Evolutionary conservation across 257 asterid genomes (phyloP).

Genomic region (Solanum corneliomulleri): DNA sequence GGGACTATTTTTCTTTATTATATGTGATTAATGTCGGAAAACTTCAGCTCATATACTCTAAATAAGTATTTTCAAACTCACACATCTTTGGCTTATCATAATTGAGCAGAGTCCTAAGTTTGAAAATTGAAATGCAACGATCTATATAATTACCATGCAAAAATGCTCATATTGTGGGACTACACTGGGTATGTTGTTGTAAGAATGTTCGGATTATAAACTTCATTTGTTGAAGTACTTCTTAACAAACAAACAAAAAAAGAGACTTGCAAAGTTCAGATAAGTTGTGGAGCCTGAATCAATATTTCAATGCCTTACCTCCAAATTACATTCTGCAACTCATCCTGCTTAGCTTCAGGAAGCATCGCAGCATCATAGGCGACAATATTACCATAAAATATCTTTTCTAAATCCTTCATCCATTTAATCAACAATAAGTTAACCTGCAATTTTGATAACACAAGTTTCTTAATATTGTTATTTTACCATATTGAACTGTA

Average conservation of each 20-base stretch:
- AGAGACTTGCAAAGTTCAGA: background rate
- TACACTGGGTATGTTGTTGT: background rate
- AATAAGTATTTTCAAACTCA: background rate
- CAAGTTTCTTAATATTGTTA: background rate
- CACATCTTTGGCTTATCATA: background rate
- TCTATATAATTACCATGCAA: background rate
- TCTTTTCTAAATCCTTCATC: slow-evolving; percentile 94
- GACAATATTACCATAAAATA: slow-evolving; percentile 84
- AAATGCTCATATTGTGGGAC: background rate
- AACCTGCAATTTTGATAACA: slow-evolving; percentile 37
- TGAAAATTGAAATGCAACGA: background rate
- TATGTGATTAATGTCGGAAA: background rate
- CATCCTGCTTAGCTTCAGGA: slow-evolving; percentile 72
- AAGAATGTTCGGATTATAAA: background rate
- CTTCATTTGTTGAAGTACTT: background rate
- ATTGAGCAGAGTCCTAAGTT: background rate
- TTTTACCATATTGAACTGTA: background rate
- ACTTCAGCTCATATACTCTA: background rate
- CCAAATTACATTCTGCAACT: slow-evolving; percentile 76
- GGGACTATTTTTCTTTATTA: background rate
- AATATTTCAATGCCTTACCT: slow-evolving; percentile 37
- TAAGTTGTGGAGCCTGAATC: background rate
- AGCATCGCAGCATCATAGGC: slow-evolving; percentile 82
- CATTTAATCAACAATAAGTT: slow-evolving; percentile 71
- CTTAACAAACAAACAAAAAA: background rate